Evolutionary conservation across 768 basidiomycete genomes (phyloP), one percentile per base, ranked within the genome.

Genomic region (Trametes maxima): DNA sequence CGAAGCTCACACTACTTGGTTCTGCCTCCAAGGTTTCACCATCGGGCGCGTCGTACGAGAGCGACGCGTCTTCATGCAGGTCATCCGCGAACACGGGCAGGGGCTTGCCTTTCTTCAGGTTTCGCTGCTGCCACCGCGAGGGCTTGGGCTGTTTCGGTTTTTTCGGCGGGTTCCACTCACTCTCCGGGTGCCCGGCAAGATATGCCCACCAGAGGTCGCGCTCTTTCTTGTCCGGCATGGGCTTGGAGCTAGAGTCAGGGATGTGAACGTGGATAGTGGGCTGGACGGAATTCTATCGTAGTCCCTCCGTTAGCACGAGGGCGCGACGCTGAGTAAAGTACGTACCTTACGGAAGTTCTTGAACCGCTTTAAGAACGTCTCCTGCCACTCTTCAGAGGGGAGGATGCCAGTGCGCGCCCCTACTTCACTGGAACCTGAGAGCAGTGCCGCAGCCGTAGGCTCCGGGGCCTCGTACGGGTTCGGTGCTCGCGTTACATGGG

Each of bases 161-260:
- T 61, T 82, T 84, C 12, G 81, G 77, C 21, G 82, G 78, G 68
- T 80, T 81, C 90, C 90, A 92, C 43, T 82, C 84, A 35, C 80
- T 78, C 68, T 85, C 82, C n/a, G 89, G 85, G 64, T 78, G 77
- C 36, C 90, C 92, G 46, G 83, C 76, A 5, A 94, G 73, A 65
- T 86, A 94, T 16, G 81, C 80, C 92, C 92, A 93, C 92, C 92
- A 94, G 17, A 78, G 73, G 63, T 90, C 88, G 57, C 92, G 80
- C 60, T 90, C 85, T 68, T 82, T 86, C 69, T 81, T 87, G 51
- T 89, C 86, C 24, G 91, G 91, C 62, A 91, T 80, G 43, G 79
- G 58, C 62, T 75, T 80, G 16, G 62, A 72, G 36, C 46, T 61
- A 67, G 56, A 71, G 67, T 48, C 71, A 64, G 57, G 74, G 60